phyloP scores from a whole-genome alignment of 352 stramenopile species.

The Phytophthora foliorum region DNA sequence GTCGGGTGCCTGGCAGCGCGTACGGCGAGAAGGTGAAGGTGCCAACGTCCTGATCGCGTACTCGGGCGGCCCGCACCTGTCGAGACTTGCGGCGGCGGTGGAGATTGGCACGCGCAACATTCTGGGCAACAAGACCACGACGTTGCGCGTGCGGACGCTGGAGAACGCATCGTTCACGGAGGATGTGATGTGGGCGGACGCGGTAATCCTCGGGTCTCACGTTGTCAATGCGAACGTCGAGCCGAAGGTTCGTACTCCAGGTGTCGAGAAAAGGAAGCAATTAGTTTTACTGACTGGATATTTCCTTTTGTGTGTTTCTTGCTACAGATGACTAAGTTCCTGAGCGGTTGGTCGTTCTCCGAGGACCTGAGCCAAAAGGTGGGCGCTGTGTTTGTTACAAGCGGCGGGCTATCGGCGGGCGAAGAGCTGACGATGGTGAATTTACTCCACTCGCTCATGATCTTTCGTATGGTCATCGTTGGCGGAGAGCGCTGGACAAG shows the following conservation, averaged over 20 bases:
- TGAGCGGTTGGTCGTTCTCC: slow-evolving; percentile 77
- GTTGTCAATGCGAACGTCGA: slow-evolving; percentile 92
- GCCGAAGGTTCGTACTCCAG: slow-evolving; percentile 57
- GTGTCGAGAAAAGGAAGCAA: neutral
- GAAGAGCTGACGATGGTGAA: slow-evolving; percentile 91
- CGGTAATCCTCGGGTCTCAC: slow-evolving; percentile 84
- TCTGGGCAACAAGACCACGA: slow-evolving; percentile 39
- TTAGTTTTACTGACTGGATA: neutral
- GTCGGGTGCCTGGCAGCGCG: slow-evolving; percentile 19
- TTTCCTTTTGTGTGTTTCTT: slow-evolving; percentile 2
- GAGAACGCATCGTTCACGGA: slow-evolving; percentile 75
- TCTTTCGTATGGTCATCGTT: slow-evolving; percentile 90
- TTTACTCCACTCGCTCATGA: slow-evolving; percentile 88
- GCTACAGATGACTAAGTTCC: slow-evolving; percentile 68
- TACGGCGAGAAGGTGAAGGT: slow-evolving; percentile 7
- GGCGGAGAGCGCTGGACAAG: slow-evolving; percentile 89
- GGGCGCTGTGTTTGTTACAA: slow-evolving; percentile 87
- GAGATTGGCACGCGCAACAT: slow-evolving; percentile 52
- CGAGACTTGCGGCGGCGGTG: slow-evolving; percentile 77
- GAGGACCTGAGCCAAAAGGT: slow-evolving; percentile 87
- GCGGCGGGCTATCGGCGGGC: slow-evolving; percentile 81
- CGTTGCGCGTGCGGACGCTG: slow-evolving; percentile 63
- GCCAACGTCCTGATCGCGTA: slow-evolving; percentile 79
- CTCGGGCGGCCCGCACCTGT: slow-evolving; percentile 75
- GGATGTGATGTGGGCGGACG: slow-evolving; percentile 89